Conservation (phyloP, 2,329 filamentous ascomycete species). For the Phaeosphaeria sp. region DNA sequence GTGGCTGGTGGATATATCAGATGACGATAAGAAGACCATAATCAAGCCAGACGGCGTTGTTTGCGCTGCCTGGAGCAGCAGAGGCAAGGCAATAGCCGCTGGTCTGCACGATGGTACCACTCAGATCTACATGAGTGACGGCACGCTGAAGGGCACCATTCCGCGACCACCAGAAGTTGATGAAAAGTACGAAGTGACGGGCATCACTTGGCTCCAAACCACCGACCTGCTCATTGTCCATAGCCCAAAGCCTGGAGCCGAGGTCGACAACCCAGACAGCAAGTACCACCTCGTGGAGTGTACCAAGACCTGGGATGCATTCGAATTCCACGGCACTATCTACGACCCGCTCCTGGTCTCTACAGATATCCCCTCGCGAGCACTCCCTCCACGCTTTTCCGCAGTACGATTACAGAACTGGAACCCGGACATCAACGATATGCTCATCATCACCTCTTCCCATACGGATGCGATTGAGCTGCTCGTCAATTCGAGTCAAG, state of each 20-base stretch:
- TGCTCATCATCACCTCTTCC: constrained; percentile 82
- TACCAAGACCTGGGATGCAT: constrained; percentile 63
- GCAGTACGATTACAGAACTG: constrained; percentile 80
- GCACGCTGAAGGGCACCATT: constrained; percentile 76
- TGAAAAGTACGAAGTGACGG: constrained; percentile 73
- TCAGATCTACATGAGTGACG: constrained; percentile 83
- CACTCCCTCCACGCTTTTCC: constrained; percentile 74
- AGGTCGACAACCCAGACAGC: constrained; percentile 61
- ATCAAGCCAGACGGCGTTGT: constrained; percentile 76
- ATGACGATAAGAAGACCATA: constrained; percentile 58
- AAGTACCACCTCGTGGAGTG: constrained; percentile 77
- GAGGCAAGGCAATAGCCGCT: constrained; percentile 90
- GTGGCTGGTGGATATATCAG: constrained; percentile 77
- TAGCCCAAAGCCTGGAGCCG: constrained; percentile 46
- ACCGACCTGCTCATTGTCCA: constrained; percentile 82
- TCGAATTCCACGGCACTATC: constrained; percentile 74
- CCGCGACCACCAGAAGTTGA: constrained; percentile 75
- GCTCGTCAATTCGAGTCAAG: constrained; percentile 73
- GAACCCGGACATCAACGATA: constrained; percentile 78
- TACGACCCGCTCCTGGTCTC: constrained; percentile 54
- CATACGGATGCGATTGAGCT: constrained; percentile 80
- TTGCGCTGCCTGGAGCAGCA: constrained; percentile 88
- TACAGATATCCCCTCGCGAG: constrained; percentile 62
- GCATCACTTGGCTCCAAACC: constrained; percentile 87
- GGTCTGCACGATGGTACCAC: constrained; percentile 82